These are phyloP conservation scores for Sporisorium reilianum DNA, from an alignment of 1,284 basidiomycete species.

Conservation along the genomic window DNA sequence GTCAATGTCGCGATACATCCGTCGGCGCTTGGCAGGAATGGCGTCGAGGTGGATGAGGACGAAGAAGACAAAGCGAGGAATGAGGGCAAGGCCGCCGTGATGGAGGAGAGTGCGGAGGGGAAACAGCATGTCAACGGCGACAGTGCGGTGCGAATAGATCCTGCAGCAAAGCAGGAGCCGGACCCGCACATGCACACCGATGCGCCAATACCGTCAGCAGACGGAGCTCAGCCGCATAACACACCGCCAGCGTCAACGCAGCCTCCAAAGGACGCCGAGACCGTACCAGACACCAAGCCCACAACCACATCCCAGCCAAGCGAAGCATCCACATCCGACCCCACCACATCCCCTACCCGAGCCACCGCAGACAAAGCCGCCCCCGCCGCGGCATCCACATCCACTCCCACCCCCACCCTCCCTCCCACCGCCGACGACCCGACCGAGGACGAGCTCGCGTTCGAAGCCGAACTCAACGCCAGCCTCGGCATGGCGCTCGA, in stretches of 20 bases:
- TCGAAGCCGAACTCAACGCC: constrained; percentile 56
- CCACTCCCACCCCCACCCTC: constrained; percentile 1
- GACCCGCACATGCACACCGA: neutral
- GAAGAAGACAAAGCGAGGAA: constrained; percentile 31
- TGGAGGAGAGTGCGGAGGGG: neutral
- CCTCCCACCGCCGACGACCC: constrained; percentile 26
- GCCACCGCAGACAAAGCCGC: no score
- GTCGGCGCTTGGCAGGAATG: constrained; percentile 4
- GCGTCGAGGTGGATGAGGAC: constrained; percentile 12
- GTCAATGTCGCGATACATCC: constrained; percentile 34
- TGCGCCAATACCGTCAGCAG: neutral
- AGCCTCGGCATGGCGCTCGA: constrained; percentile 46
- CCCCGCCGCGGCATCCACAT: neutral
- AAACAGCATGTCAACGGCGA: constrained; percentile 7
- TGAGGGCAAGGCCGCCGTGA: neutral
- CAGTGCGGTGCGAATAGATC: neutral
- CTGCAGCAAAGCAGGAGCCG: neutral
- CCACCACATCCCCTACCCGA: neutral
- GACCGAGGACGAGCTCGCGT: constrained; percentile 55
- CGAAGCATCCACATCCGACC: neutral
- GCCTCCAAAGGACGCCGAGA: constrained; percentile 3
- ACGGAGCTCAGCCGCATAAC: neutral
- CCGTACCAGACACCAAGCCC: neutral
- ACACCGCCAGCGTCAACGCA: neutral
- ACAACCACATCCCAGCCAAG: neutral